Evolutionary conservation across 2,329 filamentous ascomycete species (phyloP).

Genomic region (Penicillium fuscoglaucum): DNA sequence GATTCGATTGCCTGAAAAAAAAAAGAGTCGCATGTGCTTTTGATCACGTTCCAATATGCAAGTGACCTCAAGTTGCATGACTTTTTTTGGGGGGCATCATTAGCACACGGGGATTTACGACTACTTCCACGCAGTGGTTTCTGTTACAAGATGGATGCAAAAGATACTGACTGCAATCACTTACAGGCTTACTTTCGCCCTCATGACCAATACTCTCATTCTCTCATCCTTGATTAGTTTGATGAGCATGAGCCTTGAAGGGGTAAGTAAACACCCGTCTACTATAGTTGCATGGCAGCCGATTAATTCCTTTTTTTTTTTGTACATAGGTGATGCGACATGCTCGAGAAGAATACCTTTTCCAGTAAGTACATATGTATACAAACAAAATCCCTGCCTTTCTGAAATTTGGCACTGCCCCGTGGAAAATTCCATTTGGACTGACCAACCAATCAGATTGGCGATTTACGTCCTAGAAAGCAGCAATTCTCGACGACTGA

Average conservation of each 20-base stretch:
- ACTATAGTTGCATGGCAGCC: neutral
- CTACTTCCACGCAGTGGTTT: slow-evolving; percentile 21
- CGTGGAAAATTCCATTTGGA: neutral
- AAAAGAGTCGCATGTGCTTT: slow-evolving; percentile 30
- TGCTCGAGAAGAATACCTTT: slow-evolving; percentile 62
- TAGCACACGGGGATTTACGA: slow-evolving; percentile 1
- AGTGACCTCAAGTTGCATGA: slow-evolving; percentile 11
- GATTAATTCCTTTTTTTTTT: slow-evolving; percentile 8
- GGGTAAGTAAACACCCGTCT: slow-evolving; percentile 43
- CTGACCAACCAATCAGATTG: slow-evolving; percentile 32
- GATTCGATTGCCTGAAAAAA: slow-evolving; percentile 13
- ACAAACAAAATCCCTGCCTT: neutral
- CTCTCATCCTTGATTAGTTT: slow-evolving; percentile 61
- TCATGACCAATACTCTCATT: slow-evolving; percentile 61
- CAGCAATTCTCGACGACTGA: slow-evolving; percentile 48
- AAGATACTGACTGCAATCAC: slow-evolving; percentile 16
- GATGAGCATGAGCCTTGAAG: slow-evolving; percentile 59
- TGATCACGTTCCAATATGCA: slow-evolving; percentile 37
- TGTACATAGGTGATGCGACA: slow-evolving; percentile 57
- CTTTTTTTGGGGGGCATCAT: neutral
- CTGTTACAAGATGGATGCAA: neutral
- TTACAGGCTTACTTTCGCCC: slow-evolving; percentile 57
- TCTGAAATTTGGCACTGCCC: slow-evolving; percentile 1
- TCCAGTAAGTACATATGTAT: slow-evolving; percentile 52
- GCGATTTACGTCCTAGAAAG: slow-evolving; percentile 49